Evolutionary conservation across 1,139 yeast genomes (phyloP).

Genomic region (Williopsis jadinii): DNA sequence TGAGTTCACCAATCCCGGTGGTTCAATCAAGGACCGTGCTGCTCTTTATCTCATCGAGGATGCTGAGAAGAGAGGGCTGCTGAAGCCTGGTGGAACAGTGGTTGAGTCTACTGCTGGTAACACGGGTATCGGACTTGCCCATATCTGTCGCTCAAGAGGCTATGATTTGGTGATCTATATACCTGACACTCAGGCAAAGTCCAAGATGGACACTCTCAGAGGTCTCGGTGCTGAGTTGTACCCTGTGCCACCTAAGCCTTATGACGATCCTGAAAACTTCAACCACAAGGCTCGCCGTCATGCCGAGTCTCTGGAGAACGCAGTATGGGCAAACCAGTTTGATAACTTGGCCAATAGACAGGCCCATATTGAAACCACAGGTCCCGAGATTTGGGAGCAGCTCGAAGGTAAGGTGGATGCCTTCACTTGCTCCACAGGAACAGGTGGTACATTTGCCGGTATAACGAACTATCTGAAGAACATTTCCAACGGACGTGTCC

Average conservation of each 20-base stretch:
- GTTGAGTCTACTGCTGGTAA: conserved; percentile 75
- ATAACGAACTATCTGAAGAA: conserved; percentile 67
- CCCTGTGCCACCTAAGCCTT: conserved; percentile 89
- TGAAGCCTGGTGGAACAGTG: conserved; percentile 44
- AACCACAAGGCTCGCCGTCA: conserved; percentile 82
- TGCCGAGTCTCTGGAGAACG: conserved; percentile 66
- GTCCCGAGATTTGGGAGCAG: conserved; percentile 92
- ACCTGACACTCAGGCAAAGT: conserved; percentile 83
- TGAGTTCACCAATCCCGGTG: conserved; percentile 93
- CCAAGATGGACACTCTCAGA: conserved; percentile 65
- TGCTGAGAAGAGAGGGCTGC: conserved; percentile 66
- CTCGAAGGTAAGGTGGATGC: conserved; percentile 74
- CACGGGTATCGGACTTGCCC: conserved; percentile 89
- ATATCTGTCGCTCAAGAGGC: conserved; percentile 77
- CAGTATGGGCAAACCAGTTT: conserved; percentile 90
- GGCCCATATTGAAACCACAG: conserved; percentile 87
- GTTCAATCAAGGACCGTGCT: conserved; percentile 88
- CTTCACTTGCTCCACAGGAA: conserved; percentile 84
- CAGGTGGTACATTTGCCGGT: conserved; percentile 91
- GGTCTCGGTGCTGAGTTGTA: conserved; percentile 78
- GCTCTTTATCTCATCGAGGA: conserved; percentile 72
- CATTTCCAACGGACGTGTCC: conserved; percentile 48
- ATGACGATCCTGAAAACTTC: conserved; percentile 71
- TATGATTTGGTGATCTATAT: conserved; percentile 80
- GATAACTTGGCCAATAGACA: conserved; percentile 83